Evolutionary conservation across 2,329 filamentous ascomycete genomes (phyloP).

Genomic region (Venturia carpophila): DNA sequence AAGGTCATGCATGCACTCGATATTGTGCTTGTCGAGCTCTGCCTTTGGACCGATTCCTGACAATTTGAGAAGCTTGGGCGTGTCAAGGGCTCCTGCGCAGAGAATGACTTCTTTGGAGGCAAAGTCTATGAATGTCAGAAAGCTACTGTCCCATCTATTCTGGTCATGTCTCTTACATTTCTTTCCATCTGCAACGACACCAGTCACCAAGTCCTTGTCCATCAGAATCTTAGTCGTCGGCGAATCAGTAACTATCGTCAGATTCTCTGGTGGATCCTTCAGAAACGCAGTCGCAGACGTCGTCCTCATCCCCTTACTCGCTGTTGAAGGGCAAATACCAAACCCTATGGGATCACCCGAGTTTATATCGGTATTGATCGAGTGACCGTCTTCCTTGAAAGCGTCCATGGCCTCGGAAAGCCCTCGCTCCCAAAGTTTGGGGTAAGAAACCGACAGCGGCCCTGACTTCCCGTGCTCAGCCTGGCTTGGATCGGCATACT

Average conservation of each 20-base stretch:
- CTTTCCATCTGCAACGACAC: slow-evolving; percentile 37
- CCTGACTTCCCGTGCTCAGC: slow-evolving; percentile 45
- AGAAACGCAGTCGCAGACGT: slow-evolving; percentile 46
- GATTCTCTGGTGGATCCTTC: slow-evolving; percentile 38
- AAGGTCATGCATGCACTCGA: slow-evolving; percentile 35
- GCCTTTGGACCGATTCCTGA: slow-evolving; percentile 49
- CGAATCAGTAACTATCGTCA: slow-evolving; percentile 45
- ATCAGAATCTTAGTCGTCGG: slow-evolving; percentile 43
- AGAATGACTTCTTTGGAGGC: slow-evolving; percentile 34
- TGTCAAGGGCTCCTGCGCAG: slow-evolving; percentile 33
- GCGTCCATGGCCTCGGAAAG: slow-evolving; percentile 40
- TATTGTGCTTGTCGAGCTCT: slow-evolving; percentile 36
- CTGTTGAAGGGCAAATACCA: slow-evolving; percentile 43
- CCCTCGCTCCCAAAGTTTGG: slow-evolving; percentile 43
- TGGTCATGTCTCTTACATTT: slow-evolving; percentile 6
- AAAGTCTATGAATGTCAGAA: slow-evolving; percentile 24
- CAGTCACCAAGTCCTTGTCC: slow-evolving; percentile 38
- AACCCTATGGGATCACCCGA: slow-evolving; percentile 53
- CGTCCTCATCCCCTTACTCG: slow-evolving; percentile 40
- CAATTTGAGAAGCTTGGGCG: slow-evolving; percentile 45
- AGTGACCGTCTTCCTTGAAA: slow-evolving; percentile 40
- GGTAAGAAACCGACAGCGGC: slow-evolving; percentile 42
- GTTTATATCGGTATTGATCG: slow-evolving; percentile 49
- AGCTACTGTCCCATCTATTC: neutral
- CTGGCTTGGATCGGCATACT: slow-evolving; percentile 41